Conservation (phyloP, 1,284 basidiomycete genomes). For the Puccinia triticina region DNA sequence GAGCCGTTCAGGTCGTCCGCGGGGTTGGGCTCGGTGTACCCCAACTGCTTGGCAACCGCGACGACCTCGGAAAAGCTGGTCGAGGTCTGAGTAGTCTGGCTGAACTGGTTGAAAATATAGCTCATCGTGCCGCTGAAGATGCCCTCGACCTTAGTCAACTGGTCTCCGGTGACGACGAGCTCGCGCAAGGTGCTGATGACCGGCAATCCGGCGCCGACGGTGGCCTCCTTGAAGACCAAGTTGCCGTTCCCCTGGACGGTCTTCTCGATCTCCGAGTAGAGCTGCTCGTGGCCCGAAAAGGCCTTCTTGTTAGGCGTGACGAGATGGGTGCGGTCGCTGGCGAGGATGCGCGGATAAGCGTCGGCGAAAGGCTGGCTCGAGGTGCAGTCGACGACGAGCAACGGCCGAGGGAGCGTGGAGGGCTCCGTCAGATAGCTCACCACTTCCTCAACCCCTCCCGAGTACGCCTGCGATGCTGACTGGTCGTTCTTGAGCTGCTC, state of each 20-base stretch:
- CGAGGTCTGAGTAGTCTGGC: slow-evolving; percentile 42
- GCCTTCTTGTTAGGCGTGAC: slow-evolving; percentile 99
- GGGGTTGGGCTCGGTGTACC: slow-evolving; percentile 97
- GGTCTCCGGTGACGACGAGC: slow-evolving; percentile 86
- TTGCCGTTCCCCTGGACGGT: slow-evolving; percentile 66
- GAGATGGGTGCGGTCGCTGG: slow-evolving; percentile 71
- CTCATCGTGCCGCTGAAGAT: slow-evolving; percentile 94
- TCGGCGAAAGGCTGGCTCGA: slow-evolving; percentile 80
- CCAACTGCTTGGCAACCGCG: slow-evolving; percentile 78
- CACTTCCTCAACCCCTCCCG: slow-evolving; percentile 31
- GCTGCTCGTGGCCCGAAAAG: slow-evolving; percentile 73
- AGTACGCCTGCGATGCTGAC: neutral
- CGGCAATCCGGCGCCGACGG: slow-evolving; percentile 93
- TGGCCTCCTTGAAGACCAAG: slow-evolving; percentile 83
- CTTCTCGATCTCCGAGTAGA: slow-evolving; percentile 73
- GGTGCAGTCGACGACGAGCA: slow-evolving; percentile 91
- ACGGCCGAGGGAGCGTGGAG: slow-evolving; percentile 65
- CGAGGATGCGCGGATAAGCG: slow-evolving; percentile 79
- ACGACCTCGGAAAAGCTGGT: slow-evolving; percentile 47
- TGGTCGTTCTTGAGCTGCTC: slow-evolving; percentile 16
- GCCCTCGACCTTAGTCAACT: slow-evolving; percentile 67
- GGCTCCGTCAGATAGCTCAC: slow-evolving; percentile 61
- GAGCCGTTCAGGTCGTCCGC: slow-evolving; percentile 93
- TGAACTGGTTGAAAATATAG: slow-evolving; percentile 98
- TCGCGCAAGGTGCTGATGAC: slow-evolving; percentile 90